phyloP scores from a whole-genome alignment of 495 filamentous ascomycete species.

The Poronia punctata region DNA sequence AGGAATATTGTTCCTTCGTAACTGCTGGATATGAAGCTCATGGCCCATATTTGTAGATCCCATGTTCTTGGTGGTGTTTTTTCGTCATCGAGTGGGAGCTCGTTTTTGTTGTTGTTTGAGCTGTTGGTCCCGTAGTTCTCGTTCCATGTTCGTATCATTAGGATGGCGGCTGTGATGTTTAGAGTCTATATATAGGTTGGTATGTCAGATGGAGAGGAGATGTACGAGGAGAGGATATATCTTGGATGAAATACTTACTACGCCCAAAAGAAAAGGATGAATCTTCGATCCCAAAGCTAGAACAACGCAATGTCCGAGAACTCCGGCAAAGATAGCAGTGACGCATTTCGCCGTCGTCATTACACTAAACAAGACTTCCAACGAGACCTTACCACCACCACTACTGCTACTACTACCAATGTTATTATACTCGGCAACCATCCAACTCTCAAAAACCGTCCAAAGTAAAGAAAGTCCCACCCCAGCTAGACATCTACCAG shows the following conservation, averaged over 20 bases:
- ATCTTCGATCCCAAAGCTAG: constrained; percentile 33
- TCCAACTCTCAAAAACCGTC: constrained; percentile 44
- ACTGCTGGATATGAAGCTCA: constrained; percentile 34
- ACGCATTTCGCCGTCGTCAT: constrained; percentile 40
- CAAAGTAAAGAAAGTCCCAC: constrained; percentile 40
- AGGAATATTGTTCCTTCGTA: constrained; percentile 47
- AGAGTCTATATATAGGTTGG: constrained; percentile 6
- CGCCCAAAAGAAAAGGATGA: constrained; percentile 36
- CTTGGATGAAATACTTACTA: constrained; percentile 13
- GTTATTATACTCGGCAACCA: constrained; percentile 41
- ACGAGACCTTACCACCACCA: constrained; percentile 13
- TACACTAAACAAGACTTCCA: constrained; percentile 37
- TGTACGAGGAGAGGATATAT: not conserved
- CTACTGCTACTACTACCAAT: constrained; percentile 14
- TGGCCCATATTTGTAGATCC: constrained; percentile 30
- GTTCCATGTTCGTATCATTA: constrained; percentile 31
- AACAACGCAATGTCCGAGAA: constrained; percentile 35
- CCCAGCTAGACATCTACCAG: constrained; percentile 37
- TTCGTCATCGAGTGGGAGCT: not conserved
- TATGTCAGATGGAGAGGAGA: not conserved
- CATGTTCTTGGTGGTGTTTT: not conserved
- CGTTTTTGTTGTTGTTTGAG: not conserved
- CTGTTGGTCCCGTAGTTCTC: constrained; percentile 30
- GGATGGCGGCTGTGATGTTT: constrained; percentile 21
- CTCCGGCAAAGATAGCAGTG: constrained; percentile 32